Evolutionary conservation across 176 grass and related monocot genomes (phyloP), one percentile per base, ranked within the genome.

Genomic region (Poa annua): DNA sequence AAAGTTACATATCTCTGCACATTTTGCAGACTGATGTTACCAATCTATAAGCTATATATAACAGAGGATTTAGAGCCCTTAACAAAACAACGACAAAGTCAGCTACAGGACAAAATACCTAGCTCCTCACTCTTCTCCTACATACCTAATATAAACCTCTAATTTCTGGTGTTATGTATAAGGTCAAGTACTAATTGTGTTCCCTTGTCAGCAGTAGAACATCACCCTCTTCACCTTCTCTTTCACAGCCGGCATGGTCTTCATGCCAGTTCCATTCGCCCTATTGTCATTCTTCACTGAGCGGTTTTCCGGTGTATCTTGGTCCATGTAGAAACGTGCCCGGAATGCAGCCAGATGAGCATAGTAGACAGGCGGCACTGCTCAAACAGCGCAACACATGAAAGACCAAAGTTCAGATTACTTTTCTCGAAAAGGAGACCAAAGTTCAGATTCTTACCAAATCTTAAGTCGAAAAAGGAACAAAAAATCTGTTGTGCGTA

Each of bases 211-310:
- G 54, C 86, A 94, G 76, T 91, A 94, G 80, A 94, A 94, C 89
- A 91, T 91, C 61, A 94, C 92, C 84, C 67, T 93, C 85, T 93
- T 94, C 71, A 94, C 92, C 86, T 35, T 94, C 71, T 94, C 92
- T 79, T 91, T 91, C 59, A 91, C 77, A 2, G 86, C 86, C 0
- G 89, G 89, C 42, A 94, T 56, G 4, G 81, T 87, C 44, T 87
- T 89, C 39, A 94, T 78, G n/a, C 71, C 35, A 0, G 66, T 20
- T 75, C 80, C 89, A 57, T 87, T 84, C 14, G 32, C 51, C 8
- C 61, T 34, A 15, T 78, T 78, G 24, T 84, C 42, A 39, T 44
- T 74, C 69, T 88, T 84, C n/a, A 71, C 75, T 36, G 75, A n/a
- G 11, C 36, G 33, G 55, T 16, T 79, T 52, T 86, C 79, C 5